Percentiles rank a stretch among this genome's conserved stretches.
Conservation (phyloP, 2,329 filamentous ascomycete genomes). For the Chlorencoelia australis region DNA sequence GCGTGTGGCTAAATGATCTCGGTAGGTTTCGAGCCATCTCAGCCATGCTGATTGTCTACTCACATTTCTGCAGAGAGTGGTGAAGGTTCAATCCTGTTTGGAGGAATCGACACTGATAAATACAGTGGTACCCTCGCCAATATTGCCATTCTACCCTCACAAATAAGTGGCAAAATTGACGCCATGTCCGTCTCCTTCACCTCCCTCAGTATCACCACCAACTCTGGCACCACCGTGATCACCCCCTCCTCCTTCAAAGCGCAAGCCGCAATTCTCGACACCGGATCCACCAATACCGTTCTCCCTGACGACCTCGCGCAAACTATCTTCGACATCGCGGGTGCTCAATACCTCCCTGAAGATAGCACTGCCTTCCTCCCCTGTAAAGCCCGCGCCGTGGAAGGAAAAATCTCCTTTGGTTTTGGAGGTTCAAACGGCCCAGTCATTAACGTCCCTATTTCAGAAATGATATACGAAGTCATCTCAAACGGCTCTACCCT, state of each 20-base stretch:
- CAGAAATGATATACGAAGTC: constrained; percentile 32
- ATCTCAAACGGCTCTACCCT: constrained; percentile 17
- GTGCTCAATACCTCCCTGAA: constrained; percentile 33
- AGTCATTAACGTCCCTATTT: constrained; percentile 32
- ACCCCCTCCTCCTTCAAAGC: constrained; percentile 25
- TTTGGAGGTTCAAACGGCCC: constrained; percentile 34
- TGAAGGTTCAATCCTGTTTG: constrained; percentile 27
- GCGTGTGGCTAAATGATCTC: constrained; percentile 19
- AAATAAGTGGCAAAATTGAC: constrained; percentile 1
- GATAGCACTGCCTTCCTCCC: constrained; percentile 37
- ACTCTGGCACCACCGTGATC: constrained; percentile 7
- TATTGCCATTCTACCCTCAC: constrained; percentile 13
- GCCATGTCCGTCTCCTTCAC: constrained; percentile 12
- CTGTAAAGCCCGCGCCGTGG: constrained; percentile 28
- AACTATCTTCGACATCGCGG: constrained; percentile 32
- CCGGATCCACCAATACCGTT: constrained; percentile 53
- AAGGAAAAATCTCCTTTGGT: constrained; percentile 33
- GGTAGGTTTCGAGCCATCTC: constrained; percentile 6
- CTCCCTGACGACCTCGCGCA: constrained; percentile 45
- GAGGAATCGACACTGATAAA: constrained; percentile 34
- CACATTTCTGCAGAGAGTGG: constrained; percentile 7
- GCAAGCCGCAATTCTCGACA: constrained; percentile 44
- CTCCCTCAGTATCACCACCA: constrained; percentile 6
- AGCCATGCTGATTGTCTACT: too few relatives aligned
- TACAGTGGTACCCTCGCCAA: constrained; percentile 27